Evolutionary conservation across 768 basidiomycete genomes (phyloP), one percentile per base, ranked within the genome.

Genomic region (Boletus sp.): DNA sequence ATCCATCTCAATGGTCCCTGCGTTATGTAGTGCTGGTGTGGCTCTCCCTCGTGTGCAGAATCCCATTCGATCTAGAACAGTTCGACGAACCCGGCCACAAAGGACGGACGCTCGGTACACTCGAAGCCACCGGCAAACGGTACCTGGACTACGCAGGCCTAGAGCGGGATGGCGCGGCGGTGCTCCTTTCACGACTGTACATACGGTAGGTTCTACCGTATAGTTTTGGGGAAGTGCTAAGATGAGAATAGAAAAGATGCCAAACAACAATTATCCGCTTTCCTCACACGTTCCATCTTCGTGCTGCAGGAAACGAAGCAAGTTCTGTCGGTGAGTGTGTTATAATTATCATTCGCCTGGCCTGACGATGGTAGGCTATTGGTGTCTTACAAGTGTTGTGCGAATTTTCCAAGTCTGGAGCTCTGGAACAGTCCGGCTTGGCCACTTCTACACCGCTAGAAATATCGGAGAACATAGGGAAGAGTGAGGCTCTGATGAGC

Each of bases 41-140:
- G 96, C 78, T 98, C n/a, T 89, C 91, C 21, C 81, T 99, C 23
- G 87, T 97, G 45, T 88, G 90, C 74, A 92, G 90, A 75, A 86
- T 98, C 17, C 97, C 97, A 0, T 99, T 99, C 69, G 86, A 91
- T 65, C 75, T 99, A 37, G 79, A 83, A 30, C 89, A 92, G 62
- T 92, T 97, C 50, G 92, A 93, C 63, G 85, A 88, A 53, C 64
- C 60, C 10, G 77, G 76, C 3, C 67, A 74, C n/a, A 61, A 65
- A 23, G 81, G 83, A 11, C 68, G 77, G 43, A 90, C 88, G 1
- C 83, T 84, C 0, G 59, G 63, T 17, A 67, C 68, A 5, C 72
- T 95, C 3, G 86, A 94, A 59, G 57, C 63, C 1, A 66, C 84
- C 4, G 87, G 82, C 0, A 87, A 80, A 61, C 61, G 62, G 5